phyloP scores from a whole-genome alignment of 768 basidiomycete genomes.

The Suillus occidentalis region DNA sequence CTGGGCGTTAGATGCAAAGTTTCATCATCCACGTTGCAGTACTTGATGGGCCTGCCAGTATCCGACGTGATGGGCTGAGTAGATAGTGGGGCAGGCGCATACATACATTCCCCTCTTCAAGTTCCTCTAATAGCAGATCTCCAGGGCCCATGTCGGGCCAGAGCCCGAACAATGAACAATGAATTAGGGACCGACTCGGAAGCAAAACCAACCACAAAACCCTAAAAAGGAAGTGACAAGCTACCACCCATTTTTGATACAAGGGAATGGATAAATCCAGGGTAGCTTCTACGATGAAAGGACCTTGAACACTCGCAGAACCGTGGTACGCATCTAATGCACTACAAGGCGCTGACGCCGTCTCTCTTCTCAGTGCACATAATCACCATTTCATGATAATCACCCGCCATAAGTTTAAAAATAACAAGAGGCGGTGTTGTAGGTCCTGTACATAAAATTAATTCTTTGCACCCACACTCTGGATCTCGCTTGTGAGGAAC shows the following conservation, averaged over 20 bases:
- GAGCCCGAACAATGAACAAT: not conserved
- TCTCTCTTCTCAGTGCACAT: not conserved
- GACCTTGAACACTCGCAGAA: constrained; percentile 13
- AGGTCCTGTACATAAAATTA: constrained; percentile 12
- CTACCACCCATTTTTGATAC: constrained; percentile 11
- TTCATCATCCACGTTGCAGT: not conserved
- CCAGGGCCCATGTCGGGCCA: not conserved
- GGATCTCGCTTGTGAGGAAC: constrained; percentile 8
- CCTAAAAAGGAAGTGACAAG: constrained; percentile 16
- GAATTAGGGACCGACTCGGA: not conserved
- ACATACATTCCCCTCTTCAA: not conserved
- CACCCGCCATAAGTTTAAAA: not conserved
- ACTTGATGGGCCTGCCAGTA: not conserved
- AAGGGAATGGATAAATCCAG: constrained; percentile 19
- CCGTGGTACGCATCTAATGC: not conserved
- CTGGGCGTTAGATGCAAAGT: not conserved
- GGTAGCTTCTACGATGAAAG: not conserved
- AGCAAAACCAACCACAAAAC: constrained; percentile 6
- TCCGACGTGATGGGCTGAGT: not conserved
- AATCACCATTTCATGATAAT: not conserved
- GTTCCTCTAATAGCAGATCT: not conserved
- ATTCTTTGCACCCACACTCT: constrained; percentile 2
- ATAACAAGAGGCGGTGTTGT: constrained; percentile 4
- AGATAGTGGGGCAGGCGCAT: not conserved
- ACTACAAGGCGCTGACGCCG: not conserved